Percentiles rank a stretch among this genome's conserved stretches.
Conservation (phyloP, 352 stramenopile genomes). For the Elongisporangium prolatum region DNA sequence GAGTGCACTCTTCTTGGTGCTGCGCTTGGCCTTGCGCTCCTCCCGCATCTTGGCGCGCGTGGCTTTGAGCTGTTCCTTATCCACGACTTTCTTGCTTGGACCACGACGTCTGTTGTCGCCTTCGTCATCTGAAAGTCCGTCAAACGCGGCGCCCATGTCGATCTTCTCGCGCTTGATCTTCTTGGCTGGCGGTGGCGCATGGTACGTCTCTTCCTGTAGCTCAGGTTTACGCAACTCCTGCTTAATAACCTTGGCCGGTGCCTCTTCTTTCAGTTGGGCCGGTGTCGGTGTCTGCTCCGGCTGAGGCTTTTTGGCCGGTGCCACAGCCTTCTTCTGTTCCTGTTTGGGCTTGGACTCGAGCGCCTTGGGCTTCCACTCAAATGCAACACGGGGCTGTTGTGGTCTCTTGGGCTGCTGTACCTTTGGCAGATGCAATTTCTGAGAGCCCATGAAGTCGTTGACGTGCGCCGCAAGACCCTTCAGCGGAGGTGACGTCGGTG, state of each 20-base stretch:
- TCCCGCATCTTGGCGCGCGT: slow-evolving; percentile 52
- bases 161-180: slow-evolving; percentile 45
- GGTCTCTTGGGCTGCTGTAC: not conserved
- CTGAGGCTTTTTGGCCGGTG: not conserved
- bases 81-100: slow-evolving; percentile 28
- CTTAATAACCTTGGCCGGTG: not conserved
- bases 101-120: slow-evolving; percentile 3
- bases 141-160: slow-evolving; percentile 75
- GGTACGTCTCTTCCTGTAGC: slow-evolving; percentile 11
- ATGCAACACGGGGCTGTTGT: slow-evolving; percentile 1
- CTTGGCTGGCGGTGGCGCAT: slow-evolving; percentile 9
- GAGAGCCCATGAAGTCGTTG: no score
- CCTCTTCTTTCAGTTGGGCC: not conserved
- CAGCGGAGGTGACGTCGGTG: not conserved
- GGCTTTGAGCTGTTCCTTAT: slow-evolving; percentile 52
- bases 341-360: not conserved
- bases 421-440: not conserved
- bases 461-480: not conserved
- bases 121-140: slow-evolving; percentile 51
- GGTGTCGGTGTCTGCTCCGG: slow-evolving; percentile 10
- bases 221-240: slow-evolving; percentile 6
- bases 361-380: slow-evolving; percentile 3
- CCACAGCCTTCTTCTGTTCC: slow-evolving; percentile 3
- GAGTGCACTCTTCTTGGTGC: slow-evolving; percentile 55
- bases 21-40: slow-evolving; percentile 47